Conservation (phyloP, 2,329 filamentous ascomycete species). For the Calonectria hongkongensis region DNA sequence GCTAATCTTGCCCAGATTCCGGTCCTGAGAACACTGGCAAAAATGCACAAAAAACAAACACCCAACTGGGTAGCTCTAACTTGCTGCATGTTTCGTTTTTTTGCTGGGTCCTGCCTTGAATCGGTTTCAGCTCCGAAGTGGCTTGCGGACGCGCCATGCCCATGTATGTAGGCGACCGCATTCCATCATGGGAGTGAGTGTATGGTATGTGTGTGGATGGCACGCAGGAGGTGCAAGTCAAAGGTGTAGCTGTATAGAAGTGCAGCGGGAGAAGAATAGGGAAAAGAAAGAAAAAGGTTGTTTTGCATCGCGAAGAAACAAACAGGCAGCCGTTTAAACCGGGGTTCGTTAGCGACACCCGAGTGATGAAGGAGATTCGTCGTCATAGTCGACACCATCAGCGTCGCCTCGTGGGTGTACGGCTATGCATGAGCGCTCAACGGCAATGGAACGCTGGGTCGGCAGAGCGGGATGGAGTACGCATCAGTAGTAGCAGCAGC, state of each 20-base stretch:
- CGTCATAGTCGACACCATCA: slow-evolving; percentile 16
- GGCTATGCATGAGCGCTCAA: slow-evolving; percentile 18
- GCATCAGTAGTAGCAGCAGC: not conserved
- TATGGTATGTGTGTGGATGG: too few species aligned
- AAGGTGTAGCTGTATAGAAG: not conserved
- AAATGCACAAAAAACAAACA: not conserved
- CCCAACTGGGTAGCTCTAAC: too few species aligned
- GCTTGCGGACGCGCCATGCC: not conserved
- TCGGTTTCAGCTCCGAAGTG: slow-evolving; percentile 21
- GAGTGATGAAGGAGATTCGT: not conserved
- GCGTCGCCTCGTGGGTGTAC: slow-evolving; percentile 9
- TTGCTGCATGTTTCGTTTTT: too few species aligned
- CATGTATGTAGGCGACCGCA: not conserved
- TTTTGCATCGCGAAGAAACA: slow-evolving; percentile 1
- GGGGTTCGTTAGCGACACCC: not conserved
- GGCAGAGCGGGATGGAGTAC: slow-evolving; percentile 11
- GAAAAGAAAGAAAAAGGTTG: not conserved
- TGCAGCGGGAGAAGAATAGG: not conserved
- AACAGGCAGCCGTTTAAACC: slow-evolving; percentile 28
- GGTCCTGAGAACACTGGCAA: not conserved
- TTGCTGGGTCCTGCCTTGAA: too few species aligned
- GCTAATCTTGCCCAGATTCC: slow-evolving; percentile 12
- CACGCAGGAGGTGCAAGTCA: too few species aligned
- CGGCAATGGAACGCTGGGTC: slow-evolving; percentile 22
- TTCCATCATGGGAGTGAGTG: slow-evolving; percentile 7